Base-by-base conservation (phyloP, 2,329 filamentous ascomycete species). In the Penicillium oxalicum region DNA sequence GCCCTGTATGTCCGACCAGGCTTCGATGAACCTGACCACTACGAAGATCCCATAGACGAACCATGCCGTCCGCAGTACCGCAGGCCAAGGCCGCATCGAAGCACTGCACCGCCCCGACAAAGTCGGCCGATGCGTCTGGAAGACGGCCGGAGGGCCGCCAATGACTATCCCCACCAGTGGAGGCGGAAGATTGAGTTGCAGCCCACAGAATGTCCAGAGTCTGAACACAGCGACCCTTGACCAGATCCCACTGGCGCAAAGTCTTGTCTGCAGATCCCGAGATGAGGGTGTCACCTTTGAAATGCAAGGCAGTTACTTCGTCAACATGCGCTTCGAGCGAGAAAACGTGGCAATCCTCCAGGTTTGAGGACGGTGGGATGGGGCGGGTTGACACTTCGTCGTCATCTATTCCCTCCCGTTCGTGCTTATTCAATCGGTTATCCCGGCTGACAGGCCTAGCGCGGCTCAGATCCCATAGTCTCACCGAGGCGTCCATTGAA, bases 191-290 rank as follows among this genome's bases (percentile, higher is more conserved):
- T 72, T 96, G 91, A 2, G 93, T 91, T 4, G 93, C 91, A 8
- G 93, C 93, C 93, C 93, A 98, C 67, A 98, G 87, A 5, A 98
- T 91, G 70, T 98, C 93, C 42, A 98, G 76, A 2, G 93, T 98
- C 71, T 98, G 93, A 46, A 98, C 88, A 68, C 93, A 97, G 42
- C 93, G 86, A n/a, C 93, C 93, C 67, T 91, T 96, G 61, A 91
- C 88, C 43, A 98, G 78, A 74, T 98, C 93, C 93, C 93, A 98
- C 68, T 98, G 93, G 39, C 93, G 84, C 47, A 98, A 76, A 1
- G 93, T 98, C 77, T 98, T 98, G 73, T 98, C 93, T 0, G 93
- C 87, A 6, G 91, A 97, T 9, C 93, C 93, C 2, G 93, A 98
- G 29, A 98, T 90, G 12, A 98, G 79, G 0, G 88, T 90, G 58